Base-by-base conservation (phyloP, 1,284 basidiomycete genomes). In the Boletellus dicymbophilus region DNA sequence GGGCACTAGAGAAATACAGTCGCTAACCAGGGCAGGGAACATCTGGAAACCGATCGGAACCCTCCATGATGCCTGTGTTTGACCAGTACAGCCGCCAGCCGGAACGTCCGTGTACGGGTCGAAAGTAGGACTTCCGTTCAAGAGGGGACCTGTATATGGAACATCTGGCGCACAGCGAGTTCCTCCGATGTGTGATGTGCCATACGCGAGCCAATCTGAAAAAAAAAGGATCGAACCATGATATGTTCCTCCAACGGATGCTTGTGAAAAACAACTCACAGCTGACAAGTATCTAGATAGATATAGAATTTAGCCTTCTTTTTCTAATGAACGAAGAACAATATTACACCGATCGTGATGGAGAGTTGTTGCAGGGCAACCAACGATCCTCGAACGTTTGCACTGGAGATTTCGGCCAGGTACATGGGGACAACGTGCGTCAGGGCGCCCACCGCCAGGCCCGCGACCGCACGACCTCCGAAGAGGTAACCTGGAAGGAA, bases 361-460 rank as follows among this genome's bases (percentile, higher is more conserved):
- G 67, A 42, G n/a, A 70, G 55, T 37, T 67, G 68, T 40, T 67
- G 63, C 26, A 68, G 40, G 11, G 68, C 49, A 33, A 67, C 66
- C 34, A 70, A 43, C 9, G 68, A 67, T 41, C 69, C 69, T 26
- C 69, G 69, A 30, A 71, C 51, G n/a, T 70, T 69, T 22, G 63
- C 59, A 31, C 61, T 69, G 4, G 69, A 71, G 22, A 71, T 65
- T 46, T 68, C 66, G 33, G 68, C 66, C 41, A 68, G 36, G 31
- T 68, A 68, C 67, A 71, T 69, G 18, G 69, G 69, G 13, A 70
- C 53, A 33, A 69, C 68, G 16, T 69, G 67, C 9, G 69, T 68
- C 46, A 68, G 48, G 8, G 68, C 61, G 39, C 66, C 66, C 3
- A 69, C 58, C 7, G 67, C 52, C 37, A 71, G 38, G 31, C 66